Evolutionary conservation across 139 green algal species (phyloP).

Genomic region (Tetraselmis chui): DNA sequence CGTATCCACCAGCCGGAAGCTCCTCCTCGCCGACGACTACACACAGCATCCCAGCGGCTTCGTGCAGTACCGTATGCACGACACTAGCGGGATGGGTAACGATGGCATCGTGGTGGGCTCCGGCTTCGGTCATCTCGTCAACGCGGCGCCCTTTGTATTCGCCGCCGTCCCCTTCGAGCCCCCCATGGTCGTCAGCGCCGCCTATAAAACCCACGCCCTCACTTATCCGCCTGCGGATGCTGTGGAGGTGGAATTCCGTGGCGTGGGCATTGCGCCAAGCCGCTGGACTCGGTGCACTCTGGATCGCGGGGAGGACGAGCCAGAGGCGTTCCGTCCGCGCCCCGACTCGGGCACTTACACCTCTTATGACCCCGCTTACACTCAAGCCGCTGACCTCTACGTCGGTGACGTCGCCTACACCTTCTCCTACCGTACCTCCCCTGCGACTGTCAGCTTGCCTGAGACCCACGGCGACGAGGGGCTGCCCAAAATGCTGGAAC

Average conservation of each 20-base stretch:
- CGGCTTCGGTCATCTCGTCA: background rate
- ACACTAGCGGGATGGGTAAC: background rate
- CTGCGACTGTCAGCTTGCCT: background rate
- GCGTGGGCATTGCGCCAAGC: background rate
- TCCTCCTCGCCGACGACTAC: background rate
- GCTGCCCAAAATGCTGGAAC: background rate
- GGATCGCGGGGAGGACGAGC: background rate
- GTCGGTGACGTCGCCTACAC: background rate
- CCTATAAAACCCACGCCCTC: background rate
- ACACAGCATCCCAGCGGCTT: background rate
- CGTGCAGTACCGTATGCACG: background rate
- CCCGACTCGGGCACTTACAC: background rate
- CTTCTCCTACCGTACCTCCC: background rate
- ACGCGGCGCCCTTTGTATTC: conserved; percentile 1
- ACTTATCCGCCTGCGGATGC: background rate
- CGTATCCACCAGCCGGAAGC: background rate
- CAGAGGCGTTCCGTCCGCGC: background rate
- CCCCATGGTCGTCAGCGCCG: background rate
- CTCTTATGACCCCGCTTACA: background rate
- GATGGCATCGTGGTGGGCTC: background rate
- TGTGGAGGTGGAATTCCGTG: background rate
- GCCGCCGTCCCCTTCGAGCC: background rate
- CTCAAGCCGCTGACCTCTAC: background rate
- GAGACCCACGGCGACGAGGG: background rate
- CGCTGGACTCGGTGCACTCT: background rate